These are phyloP conservation scores for Aurinia saxatilis DNA, from an alignment of 345 rosid species.

Conservation along the genomic window DNA sequence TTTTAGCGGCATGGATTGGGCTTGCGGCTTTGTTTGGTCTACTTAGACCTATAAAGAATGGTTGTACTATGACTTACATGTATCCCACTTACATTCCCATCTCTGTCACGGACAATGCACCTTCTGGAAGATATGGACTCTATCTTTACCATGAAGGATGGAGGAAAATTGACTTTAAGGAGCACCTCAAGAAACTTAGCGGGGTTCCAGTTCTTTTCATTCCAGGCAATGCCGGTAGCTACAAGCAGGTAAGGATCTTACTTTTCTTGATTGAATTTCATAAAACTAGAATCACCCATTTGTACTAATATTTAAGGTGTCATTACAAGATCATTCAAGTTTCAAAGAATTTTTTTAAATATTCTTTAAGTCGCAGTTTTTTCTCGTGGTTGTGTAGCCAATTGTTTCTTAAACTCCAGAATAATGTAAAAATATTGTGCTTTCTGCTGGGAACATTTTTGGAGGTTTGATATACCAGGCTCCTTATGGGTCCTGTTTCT, in stretches of 20 bases:
- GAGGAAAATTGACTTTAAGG: conserved; percentile 79
- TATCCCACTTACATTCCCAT: conserved; percentile 93
- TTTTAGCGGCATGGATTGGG: conserved; percentile 45
- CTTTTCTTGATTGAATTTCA: background rate
- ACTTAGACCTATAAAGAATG: conserved; percentile 70
- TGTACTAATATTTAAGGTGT: background rate
- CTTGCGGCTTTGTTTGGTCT: conserved; percentile 53
- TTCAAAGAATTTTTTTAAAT: too few relatives aligned
- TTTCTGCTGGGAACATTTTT: background rate
- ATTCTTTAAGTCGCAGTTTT: background rate
- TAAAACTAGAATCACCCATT: background rate
- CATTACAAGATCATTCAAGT: too few relatives aligned
- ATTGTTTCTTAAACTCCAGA: conserved; percentile 6
- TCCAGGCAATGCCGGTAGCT: conserved; percentile 97
- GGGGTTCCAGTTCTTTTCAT: conserved; percentile 96
- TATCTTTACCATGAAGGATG: conserved; percentile 95
- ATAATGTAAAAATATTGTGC: background rate
- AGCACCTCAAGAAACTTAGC: conserved; percentile 69
- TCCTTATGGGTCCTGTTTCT: background rate
- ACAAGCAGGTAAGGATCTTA: conserved; percentile 66
- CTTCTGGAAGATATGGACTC: conserved; percentile 61
- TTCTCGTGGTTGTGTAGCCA: background rate
- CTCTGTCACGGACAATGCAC: conserved; percentile 33
- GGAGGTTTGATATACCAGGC: conserved; percentile 2
- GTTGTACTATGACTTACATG: conserved; percentile 94